phyloP scores from a whole-genome alignment of 2,329 filamentous ascomycete genomes.

The Aureobasidium pullulans region DNA sequence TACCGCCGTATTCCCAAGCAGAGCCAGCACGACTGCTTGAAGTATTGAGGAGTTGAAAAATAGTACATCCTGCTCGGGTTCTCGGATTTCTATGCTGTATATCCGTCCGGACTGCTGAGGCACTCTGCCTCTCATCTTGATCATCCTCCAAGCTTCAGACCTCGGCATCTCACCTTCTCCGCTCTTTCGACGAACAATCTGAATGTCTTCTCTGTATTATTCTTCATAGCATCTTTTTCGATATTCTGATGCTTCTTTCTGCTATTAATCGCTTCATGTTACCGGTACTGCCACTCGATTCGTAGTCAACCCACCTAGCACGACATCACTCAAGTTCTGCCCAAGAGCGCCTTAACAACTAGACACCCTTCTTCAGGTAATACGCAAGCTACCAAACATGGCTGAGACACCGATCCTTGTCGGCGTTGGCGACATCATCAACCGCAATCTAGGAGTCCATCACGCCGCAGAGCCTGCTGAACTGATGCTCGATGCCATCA shows the following conservation, averaged over 20 bases:
- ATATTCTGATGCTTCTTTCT: too few relatives aligned
- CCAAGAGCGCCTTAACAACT: background rate
- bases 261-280: too few relatives aligned
- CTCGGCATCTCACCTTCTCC: conserved; percentile 11
- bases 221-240: background rate
- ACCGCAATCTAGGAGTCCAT: conserved; percentile 44
- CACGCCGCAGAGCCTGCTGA: conserved; percentile 53
- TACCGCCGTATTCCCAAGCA: too few relatives aligned
- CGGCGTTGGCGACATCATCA: conserved; percentile 56
- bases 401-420: conserved; percentile 48
- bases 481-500: conserved; percentile 52
- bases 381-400: background rate
- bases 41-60: too few relatives aligned
- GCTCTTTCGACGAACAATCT: background rate
- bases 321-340: too few relatives aligned
- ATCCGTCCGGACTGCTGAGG: too few relatives aligned
- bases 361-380: background rate
- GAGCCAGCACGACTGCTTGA: too few relatives aligned
- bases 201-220: background rate
- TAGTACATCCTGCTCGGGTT: too few relatives aligned
- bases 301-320: too few relatives aligned
- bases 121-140: too few relatives aligned
- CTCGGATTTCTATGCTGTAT: too few relatives aligned
- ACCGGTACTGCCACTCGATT: too few relatives aligned
- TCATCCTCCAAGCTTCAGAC: conserved; percentile 3